These are phyloP conservation scores for Echium plantagineum DNA, from an alignment of 257 asterid species.

Conservation along the genomic window DNA sequence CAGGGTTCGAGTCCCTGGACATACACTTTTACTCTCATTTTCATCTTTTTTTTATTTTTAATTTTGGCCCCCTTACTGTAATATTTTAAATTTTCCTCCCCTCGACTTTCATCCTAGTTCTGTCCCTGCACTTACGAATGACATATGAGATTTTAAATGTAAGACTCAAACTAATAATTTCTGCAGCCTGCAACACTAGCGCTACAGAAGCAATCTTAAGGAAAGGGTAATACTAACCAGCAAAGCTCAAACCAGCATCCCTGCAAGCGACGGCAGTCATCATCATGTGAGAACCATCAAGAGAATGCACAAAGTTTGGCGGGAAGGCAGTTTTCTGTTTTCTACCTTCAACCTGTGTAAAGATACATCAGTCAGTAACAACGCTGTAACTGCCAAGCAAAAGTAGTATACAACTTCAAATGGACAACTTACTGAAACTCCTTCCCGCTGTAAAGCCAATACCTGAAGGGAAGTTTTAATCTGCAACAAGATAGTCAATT, in stretches of 20 bases:
- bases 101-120: too few species aligned
- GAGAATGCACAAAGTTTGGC: conserved; percentile 90
- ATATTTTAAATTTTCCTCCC: too few species aligned
- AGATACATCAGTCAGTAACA: background rate
- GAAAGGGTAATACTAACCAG: conserved; percentile 37
- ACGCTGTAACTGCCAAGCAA: background rate
- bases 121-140: too few species aligned
- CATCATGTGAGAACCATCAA: conserved; percentile 97
- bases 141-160: background rate
- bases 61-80: too few species aligned
- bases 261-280: conserved; percentile 97
- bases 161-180: background rate
- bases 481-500: conserved; percentile 36
- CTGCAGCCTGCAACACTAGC: background rate
- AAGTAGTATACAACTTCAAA: background rate
- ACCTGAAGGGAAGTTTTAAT: conserved; percentile 86
- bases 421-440: conserved; percentile 47
- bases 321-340: conserved; percentile 95
- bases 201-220: background rate
- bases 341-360: conserved; percentile 59
- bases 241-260: conserved; percentile 75
- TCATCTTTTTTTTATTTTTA: too few species aligned
- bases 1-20: too few species aligned
- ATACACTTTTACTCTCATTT: too few species aligned
- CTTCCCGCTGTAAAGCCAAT: conserved; percentile 75